Evolutionary conservation across 768 basidiomycete species (phyloP).

Genomic region (Mycena kentingensis): DNA sequence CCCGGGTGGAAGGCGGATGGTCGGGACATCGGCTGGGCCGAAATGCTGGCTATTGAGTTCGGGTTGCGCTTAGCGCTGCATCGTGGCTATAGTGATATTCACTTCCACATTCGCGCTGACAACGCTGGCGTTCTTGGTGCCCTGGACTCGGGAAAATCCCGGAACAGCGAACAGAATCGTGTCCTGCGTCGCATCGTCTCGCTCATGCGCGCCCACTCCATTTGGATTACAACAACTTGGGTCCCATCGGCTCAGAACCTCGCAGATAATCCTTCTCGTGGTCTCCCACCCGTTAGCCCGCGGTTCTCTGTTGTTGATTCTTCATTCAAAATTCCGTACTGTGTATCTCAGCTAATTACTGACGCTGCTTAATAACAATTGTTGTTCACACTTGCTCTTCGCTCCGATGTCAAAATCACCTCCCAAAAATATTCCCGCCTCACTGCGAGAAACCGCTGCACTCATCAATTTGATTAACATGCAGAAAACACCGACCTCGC

Average conservation of each 20-base stretch:
- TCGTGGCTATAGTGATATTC: conserved; percentile 19
- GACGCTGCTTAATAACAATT: too few relatives aligned
- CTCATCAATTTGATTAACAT: too few relatives aligned
- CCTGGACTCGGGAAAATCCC: conserved; percentile 28
- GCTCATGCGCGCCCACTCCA: conserved; percentile 20
- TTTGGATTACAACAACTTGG: conserved; percentile 25
- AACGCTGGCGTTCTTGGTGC: conserved; percentile 34
- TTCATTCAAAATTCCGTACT: too few relatives aligned
- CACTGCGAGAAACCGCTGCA: too few relatives aligned
- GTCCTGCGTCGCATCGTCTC: conserved; percentile 28
- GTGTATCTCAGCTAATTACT: too few relatives aligned
- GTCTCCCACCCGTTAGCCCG: too few relatives aligned
- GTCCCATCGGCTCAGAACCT: conserved; percentile 12
- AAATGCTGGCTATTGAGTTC: conserved; percentile 42
- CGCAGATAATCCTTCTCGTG: conserved; percentile 28
- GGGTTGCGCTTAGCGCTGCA: conserved; percentile 31
- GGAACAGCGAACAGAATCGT: conserved; percentile 31
- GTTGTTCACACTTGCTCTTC: too few relatives aligned
- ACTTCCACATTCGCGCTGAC: conserved; percentile 31
- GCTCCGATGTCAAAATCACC: too few relatives aligned
- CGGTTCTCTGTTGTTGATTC: too few relatives aligned
- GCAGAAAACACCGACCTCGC: too few relatives aligned
- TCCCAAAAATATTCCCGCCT: too few relatives aligned
- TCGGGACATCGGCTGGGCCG: conserved; percentile 43
- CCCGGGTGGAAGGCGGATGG: conserved; percentile 28